These are phyloP conservation scores for Rhynchosporium graminicola DNA, from an alignment of 2,329 filamentous ascomycete species.

Conservation along the genomic window DNA sequence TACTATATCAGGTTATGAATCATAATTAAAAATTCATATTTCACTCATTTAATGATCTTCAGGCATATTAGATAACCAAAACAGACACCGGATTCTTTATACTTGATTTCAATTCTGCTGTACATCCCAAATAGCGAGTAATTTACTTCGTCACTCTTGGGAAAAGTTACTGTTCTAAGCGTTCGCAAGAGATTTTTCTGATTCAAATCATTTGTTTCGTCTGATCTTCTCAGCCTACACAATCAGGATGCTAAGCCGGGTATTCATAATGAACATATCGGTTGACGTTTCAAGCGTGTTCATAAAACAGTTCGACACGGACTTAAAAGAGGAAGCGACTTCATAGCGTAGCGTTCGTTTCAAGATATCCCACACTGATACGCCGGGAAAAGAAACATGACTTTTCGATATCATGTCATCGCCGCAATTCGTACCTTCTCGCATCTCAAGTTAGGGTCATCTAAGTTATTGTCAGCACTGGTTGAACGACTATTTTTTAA, in stretches of 20 bases:
- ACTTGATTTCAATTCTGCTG: background rate
- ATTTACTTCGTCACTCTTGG: background rate
- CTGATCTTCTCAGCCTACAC: background rate
- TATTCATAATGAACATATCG: background rate
- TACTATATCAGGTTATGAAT: background rate
- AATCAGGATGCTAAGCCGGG: background rate
- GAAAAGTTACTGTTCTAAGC: background rate
- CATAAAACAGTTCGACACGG: background rate
- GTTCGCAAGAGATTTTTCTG: background rate
- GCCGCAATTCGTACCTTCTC: background rate
- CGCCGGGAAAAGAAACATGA: background rate
- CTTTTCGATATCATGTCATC: background rate
- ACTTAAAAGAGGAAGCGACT: background rate
- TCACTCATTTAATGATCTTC: conserved; percentile 2
- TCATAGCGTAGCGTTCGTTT: background rate
- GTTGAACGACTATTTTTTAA: background rate
- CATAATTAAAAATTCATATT: conserved; percentile 8
- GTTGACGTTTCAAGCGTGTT: background rate
- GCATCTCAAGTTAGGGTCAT: background rate
- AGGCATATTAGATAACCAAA: background rate
- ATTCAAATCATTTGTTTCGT: background rate
- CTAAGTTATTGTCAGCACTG: background rate
- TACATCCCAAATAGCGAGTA: background rate
- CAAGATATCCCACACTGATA: background rate
- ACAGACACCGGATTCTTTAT: background rate